These are phyloP conservation scores for Croton laevigatus DNA, from an alignment of 441 rosid species.

Conservation along the genomic window DNA sequence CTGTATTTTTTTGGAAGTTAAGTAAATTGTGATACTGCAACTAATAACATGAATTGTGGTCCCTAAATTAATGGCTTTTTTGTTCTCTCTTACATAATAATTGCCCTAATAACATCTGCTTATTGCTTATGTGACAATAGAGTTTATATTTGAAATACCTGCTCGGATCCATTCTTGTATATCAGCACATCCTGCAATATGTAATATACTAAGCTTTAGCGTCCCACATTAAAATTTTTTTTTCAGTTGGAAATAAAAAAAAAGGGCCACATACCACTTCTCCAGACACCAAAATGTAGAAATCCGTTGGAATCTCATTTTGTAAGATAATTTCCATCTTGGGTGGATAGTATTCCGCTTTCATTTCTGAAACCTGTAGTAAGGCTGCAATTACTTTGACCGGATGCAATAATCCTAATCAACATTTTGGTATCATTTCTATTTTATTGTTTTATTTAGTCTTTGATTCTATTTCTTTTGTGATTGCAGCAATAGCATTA, in stretches of 20 bases:
- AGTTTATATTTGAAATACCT: constrained; percentile 40
- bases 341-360: constrained; percentile 88
- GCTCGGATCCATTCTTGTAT: constrained; percentile 70
- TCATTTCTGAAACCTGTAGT: constrained; percentile 70
- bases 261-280: constrained; percentile 56
- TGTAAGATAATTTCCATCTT: constrained; percentile 83
- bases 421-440: background rate
- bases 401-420: background rate
- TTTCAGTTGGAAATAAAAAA: background rate
- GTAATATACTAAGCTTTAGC: constrained; percentile 22
- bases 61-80: background rate
- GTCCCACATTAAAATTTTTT: constrained; percentile 2
- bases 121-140: background rate
- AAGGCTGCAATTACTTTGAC: background rate
- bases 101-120: background rate
- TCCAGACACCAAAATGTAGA: constrained; percentile 85
- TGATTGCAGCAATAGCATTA: background rate
- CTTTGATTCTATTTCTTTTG: background rate
- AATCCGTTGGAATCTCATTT: constrained; percentile 88
- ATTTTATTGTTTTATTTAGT: background rate
- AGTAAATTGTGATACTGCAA: background rate
- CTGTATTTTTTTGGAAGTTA: background rate
- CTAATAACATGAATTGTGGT: background rate
- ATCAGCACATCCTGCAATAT: constrained; percentile 65
- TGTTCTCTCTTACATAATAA: background rate